Percentiles rank a stretch among this genome's conserved stretches.
phyloP scores from a whole-genome alignment of 2,329 filamentous ascomycete species.

The Apiospora malaysiana region DNA sequence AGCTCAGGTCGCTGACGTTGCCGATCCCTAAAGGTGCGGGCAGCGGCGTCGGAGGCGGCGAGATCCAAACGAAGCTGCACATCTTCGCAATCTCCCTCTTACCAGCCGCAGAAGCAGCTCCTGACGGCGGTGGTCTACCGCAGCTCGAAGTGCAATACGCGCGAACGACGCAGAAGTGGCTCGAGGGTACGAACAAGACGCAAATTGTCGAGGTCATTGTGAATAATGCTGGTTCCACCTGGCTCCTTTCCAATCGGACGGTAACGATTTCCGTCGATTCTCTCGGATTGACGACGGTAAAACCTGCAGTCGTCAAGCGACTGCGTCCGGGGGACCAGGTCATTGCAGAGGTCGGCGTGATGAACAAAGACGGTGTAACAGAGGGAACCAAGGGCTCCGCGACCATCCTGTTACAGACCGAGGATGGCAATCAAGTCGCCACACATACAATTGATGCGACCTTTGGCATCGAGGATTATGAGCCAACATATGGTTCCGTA shows the following conservation, averaged over 20 bases:
- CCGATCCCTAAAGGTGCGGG: slow-evolving; percentile 22
- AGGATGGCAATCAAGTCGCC: slow-evolving; percentile 15
- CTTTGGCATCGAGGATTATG: slow-evolving; percentile 41
- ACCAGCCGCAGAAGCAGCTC: slow-evolving; percentile 23
- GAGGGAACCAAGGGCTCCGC: slow-evolving; percentile 30
- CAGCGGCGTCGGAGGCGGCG: slow-evolving; percentile 23
- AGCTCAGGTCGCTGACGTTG: slow-evolving; percentile 27
- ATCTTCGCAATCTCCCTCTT: slow-evolving; percentile 49
- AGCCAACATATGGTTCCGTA: slow-evolving; percentile 44
- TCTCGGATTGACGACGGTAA: slow-evolving; percentile 49
- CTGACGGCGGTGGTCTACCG: slow-evolving; percentile 26
- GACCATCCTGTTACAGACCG: slow-evolving; percentile 19
- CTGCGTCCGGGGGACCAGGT: slow-evolving; percentile 52
- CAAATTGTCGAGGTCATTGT: slow-evolving; percentile 50
- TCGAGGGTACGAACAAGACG: slow-evolving; percentile 37
- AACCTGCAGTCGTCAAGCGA: slow-evolving; percentile 45
- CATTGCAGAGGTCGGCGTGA: slow-evolving; percentile 43
- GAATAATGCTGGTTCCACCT: slow-evolving; percentile 43
- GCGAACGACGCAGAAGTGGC: slow-evolving; percentile 51
- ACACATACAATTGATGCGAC: slow-evolving; percentile 42
- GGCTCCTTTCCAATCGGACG: slow-evolving; percentile 37
- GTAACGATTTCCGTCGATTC: slow-evolving; percentile 39
- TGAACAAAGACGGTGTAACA: slow-evolving; percentile 28
- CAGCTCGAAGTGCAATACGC: slow-evolving; percentile 45
- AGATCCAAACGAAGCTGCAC: slow-evolving; percentile 40